Conservation (phyloP, 75 land plant genomes). For the Sequoia sempervirens region DNA sequence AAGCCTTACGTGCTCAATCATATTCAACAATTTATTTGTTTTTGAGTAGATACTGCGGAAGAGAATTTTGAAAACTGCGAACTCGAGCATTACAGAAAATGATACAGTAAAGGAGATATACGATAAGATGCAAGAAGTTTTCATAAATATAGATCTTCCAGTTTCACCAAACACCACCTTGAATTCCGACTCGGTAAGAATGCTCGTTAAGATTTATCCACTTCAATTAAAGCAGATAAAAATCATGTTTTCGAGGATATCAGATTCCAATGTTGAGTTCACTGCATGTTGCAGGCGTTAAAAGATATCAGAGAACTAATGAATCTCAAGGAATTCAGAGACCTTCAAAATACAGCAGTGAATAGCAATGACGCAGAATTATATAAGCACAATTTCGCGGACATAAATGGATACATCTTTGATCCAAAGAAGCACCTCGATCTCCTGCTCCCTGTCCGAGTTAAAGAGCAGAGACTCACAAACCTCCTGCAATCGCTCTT, state of each 20-base stretch:
- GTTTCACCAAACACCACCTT: not conserved
- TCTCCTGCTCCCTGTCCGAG: slow-evolving; percentile 27
- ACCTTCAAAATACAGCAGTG: not conserved
- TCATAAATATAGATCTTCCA: slow-evolving; percentile 13
- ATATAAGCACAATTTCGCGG: not conserved
- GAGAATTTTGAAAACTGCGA: slow-evolving; percentile 25
- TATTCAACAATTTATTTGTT: not conserved
- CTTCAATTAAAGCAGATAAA: no score
- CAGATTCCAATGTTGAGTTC: no score
- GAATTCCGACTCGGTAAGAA: no score
- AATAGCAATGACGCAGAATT: not conserved
- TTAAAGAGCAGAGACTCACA: slow-evolving; percentile 40
- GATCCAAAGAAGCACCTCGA: slow-evolving; percentile 32
- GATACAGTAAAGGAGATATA: slow-evolving; percentile 18
- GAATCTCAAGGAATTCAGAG: not conserved
- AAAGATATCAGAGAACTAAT: not conserved
- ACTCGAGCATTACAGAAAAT: slow-evolving; percentile 15
- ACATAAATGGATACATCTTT: slow-evolving; percentile 11
- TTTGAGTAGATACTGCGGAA: slow-evolving; percentile 21
- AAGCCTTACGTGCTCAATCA: no score
- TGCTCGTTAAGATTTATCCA: no score
- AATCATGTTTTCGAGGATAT: no score
- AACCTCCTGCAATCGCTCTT: slow-evolving; percentile 35
- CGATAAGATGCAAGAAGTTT: slow-evolving; percentile 24
- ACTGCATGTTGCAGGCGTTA: no score